phyloP scores from a whole-genome alignment of 2,329 filamentous ascomycete species.

The Tolypocladium tundrense region DNA sequence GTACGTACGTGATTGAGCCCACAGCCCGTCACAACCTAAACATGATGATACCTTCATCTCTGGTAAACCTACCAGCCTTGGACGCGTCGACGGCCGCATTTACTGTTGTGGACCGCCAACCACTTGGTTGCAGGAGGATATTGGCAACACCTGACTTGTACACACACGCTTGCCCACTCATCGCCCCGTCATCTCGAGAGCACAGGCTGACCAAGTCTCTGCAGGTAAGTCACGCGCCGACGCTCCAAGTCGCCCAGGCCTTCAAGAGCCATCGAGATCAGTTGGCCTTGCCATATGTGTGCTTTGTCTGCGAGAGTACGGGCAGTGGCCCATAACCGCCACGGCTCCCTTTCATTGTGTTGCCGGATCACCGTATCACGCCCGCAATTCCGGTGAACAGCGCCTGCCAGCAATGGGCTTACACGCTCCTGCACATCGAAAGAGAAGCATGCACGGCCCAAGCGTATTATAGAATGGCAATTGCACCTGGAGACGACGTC shows the following conservation, averaged over 20 bases:
- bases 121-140: conserved; percentile 18
- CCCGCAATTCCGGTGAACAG: neutral
- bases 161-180: neutral
- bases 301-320: neutral
- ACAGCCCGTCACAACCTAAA: neutral
- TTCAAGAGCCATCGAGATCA: neutral
- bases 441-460: neutral
- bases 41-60: conserved; percentile 29
- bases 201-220: neutral
- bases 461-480: neutral
- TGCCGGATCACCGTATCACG: neutral
- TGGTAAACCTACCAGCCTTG: conserved; percentile 30
- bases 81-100: conserved; percentile 9
- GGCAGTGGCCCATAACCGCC: neutral
- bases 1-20: neutral
- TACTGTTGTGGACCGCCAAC: conserved; percentile 9
- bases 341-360: neutral
- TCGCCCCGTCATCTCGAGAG: neutral
- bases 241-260: neutral
- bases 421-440: neutral
- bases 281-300: neutral
- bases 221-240: neutral
- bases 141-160: conserved; percentile 8
- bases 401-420: neutral
- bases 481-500: neutral